These are phyloP conservation scores for Onygena corvina DNA, from an alignment of 2,329 filamentous ascomycete species.

Conservation along the genomic window DNA sequence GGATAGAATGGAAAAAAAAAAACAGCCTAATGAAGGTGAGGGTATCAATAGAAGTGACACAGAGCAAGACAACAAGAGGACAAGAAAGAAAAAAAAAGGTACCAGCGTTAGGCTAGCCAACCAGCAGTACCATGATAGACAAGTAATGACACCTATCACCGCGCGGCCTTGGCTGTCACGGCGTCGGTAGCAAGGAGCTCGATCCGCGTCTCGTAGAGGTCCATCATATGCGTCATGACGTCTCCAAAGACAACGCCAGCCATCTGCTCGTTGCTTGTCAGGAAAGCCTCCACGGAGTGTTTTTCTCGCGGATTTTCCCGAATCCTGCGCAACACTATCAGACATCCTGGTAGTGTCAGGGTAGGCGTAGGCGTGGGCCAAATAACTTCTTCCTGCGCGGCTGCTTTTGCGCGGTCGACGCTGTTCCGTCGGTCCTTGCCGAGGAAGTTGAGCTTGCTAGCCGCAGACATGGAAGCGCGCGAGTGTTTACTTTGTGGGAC, in stretches of 20 bases:
- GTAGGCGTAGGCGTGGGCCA: conserved; percentile 57
- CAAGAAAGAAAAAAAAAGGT: background rate
- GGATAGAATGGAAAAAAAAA: background rate
- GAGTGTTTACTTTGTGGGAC: conserved; percentile 33
- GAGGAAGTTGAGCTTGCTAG: conserved; percentile 5
- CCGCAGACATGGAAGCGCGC: conserved; percentile 12
- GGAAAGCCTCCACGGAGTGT: conserved; percentile 53
- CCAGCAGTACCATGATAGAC: background rate
- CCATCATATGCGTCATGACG: conserved; percentile 69
- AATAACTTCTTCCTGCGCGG: conserved; percentile 16
- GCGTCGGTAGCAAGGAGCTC: conserved; percentile 59
- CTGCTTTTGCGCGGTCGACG: background rate
- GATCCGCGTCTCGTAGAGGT: conserved; percentile 58
- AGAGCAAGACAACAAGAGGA: background rate
- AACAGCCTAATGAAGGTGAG: background rate
- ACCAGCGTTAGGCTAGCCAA: background rate
- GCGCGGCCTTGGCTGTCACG: conserved; percentile 39
- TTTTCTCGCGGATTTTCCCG: conserved; percentile 36
- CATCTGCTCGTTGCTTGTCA: conserved; percentile 56
- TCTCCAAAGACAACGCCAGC: conserved; percentile 67
- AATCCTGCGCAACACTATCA: conserved; percentile 51
- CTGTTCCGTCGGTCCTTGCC: conserved; percentile 10
- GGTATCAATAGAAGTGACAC: background rate
- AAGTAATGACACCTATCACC: background rate
- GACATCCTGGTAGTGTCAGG: conserved; percentile 57